Percentiles rank a stretch among this genome's conserved stretches.
Conservation (phyloP, 345 rosid species). For the Cardamine resedifolia region DNA sequence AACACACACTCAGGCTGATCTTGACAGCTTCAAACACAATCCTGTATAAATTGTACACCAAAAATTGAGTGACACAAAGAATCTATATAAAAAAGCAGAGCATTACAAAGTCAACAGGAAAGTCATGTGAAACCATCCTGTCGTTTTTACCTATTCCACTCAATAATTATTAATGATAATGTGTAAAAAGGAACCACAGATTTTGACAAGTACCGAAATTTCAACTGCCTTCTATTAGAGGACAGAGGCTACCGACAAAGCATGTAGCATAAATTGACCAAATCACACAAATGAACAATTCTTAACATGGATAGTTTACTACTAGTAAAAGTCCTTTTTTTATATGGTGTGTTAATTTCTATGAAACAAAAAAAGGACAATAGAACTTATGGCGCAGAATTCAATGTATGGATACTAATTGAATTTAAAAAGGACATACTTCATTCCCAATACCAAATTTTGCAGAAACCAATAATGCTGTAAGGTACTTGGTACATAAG, state of each 20-base stretch:
- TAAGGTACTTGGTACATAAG: not conserved
- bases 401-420: not conserved
- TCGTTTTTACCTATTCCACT: not conserved
- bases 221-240: constrained; percentile 19
- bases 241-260: constrained; percentile 31
- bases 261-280: constrained; percentile 1
- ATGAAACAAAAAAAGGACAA: not conserved
- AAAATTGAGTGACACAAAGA: not conserved
- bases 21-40: constrained; percentile 10
- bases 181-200: constrained; percentile 21
- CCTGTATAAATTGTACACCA: not conserved
- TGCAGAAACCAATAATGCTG: constrained; percentile 24
- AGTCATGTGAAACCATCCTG: constrained; percentile 7
- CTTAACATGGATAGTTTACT: not conserved
- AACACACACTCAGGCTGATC: not conserved
- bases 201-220: constrained; percentile 36
- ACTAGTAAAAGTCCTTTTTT: not conserved
- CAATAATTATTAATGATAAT: not conserved
- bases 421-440: not conserved
- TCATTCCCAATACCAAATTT: not conserved
- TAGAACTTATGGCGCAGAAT: not conserved
- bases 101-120: constrained; percentile 17
- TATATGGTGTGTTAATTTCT: not conserved
- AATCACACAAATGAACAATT: constrained; percentile 14
- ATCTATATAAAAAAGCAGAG: not conserved